Conservation (phyloP, 2,329 filamentous ascomycete genomes). For the Dactylellina sp. region DNA sequence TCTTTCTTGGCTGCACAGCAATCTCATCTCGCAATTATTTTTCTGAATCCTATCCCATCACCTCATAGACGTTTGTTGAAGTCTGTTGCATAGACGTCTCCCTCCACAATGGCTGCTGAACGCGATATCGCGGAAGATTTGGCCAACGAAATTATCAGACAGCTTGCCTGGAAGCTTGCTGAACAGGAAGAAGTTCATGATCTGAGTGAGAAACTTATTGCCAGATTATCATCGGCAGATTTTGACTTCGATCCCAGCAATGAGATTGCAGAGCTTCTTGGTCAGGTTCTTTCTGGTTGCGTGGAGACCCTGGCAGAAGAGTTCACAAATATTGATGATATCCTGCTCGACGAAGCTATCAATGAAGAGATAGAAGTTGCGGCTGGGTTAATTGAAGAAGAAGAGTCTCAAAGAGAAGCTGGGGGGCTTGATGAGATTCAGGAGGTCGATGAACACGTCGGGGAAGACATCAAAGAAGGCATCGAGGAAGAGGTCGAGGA, state of each 20-base stretch:
- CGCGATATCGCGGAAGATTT: slow-evolving; percentile 21
- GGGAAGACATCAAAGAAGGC: no score
- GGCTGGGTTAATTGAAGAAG: no score
- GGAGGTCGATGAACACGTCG: no score
- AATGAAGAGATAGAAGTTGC: background rate
- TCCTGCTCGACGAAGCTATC: background rate
- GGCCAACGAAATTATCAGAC: slow-evolving; percentile 7
- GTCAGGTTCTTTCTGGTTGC: slow-evolving; percentile 11
- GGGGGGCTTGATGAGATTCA: no score
- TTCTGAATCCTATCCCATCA: no score
- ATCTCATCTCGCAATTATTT: slow-evolving; percentile 7
- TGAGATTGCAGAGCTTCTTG: background rate
- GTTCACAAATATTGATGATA: background rate
- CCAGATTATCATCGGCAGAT: background rate
- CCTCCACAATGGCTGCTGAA: slow-evolving; percentile 11
- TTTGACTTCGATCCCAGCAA: slow-evolving; percentile 16
- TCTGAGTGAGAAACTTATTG: slow-evolving; percentile 7
- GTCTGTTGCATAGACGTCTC: background rate
- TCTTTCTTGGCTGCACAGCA: no score
- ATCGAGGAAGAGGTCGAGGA: no score
- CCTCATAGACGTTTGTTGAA: no score
- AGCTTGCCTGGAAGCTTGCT: slow-evolving; percentile 7
- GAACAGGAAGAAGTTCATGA: slow-evolving; percentile 1
- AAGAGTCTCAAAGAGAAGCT: no score
- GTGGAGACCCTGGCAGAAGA: slow-evolving; percentile 2